These are phyloP conservation scores for Limonomyces culmigenus DNA, from an alignment of 1,284 basidiomycete genomes.

Conservation along the genomic window DNA sequence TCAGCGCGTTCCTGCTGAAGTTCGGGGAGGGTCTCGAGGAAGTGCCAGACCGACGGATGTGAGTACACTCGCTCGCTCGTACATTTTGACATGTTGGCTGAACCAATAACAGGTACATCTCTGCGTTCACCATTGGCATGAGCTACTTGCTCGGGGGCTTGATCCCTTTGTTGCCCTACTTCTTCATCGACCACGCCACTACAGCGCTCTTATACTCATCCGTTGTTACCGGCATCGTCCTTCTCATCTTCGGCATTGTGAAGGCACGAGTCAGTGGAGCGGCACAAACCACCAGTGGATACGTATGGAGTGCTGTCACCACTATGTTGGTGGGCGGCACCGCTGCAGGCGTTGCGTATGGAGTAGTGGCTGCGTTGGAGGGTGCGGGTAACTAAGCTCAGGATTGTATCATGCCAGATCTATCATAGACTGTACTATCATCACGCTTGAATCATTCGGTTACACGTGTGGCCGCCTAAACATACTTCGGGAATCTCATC, in stretches of 20 bases:
- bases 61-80: too few relatives aligned
- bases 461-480: too few relatives aligned
- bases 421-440: too few relatives aligned
- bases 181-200: constrained; percentile 58
- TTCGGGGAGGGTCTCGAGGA: constrained; percentile 89
- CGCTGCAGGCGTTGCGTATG: constrained; percentile 81
- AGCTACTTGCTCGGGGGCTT: constrained; percentile 78
- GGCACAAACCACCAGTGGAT: constrained; percentile 38
- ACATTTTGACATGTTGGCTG: not conserved
- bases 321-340: constrained; percentile 85
- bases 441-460: too few relatives aligned
- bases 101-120: constrained; percentile 36
- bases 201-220: constrained; percentile 58
- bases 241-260: constrained; percentile 79
- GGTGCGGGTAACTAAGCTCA: too few relatives aligned
- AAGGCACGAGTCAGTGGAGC: constrained; percentile 82
- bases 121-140: constrained; percentile 85
- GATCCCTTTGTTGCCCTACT: constrained; percentile 83
- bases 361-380: constrained; percentile 69
- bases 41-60: constrained; percentile 18
- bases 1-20: constrained; percentile 85
- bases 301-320: constrained; percentile 73
- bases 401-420: too few relatives aligned
- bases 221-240: constrained; percentile 61
- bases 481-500: too few relatives aligned